phyloP scores from a whole-genome alignment of 805 yeast species.

The Candida incommunis region DNA sequence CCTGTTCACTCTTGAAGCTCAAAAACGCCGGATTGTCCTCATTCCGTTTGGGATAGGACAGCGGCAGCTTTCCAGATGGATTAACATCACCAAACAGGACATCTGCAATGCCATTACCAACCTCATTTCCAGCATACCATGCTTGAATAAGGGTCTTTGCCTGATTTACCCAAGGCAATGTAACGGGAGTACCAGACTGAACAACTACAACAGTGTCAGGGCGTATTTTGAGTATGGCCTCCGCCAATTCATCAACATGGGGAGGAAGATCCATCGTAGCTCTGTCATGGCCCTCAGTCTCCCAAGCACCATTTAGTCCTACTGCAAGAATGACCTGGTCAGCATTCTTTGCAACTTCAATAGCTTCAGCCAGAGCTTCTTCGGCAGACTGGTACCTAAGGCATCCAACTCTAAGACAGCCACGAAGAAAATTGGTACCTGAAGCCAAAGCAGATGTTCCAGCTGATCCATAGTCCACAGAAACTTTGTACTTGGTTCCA shows the following conservation, averaged over 20 bases:
- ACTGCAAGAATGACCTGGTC: constrained; percentile 35
- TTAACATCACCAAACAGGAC: constrained; percentile 42
- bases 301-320: constrained; percentile 39
- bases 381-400: not conserved
- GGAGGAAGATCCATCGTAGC: constrained; percentile 33
- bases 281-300: constrained; percentile 41
- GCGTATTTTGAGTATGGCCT: constrained; percentile 29
- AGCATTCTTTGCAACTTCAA: constrained; percentile 29
- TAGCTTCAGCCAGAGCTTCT: constrained; percentile 25
- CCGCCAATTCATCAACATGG: constrained; percentile 27
- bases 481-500: constrained; percentile 32
- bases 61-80: constrained; percentile 40
- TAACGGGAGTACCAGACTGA: constrained; percentile 44
- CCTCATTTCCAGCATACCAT: constrained; percentile 44
- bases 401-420: not conserved
- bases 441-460: constrained; percentile 19
- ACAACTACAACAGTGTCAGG: constrained; percentile 35
- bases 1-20: constrained; percentile 36
- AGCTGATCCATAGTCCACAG: constrained; percentile 38
- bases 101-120: constrained; percentile 46
- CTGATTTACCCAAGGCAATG: constrained; percentile 35
- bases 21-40: constrained; percentile 43
- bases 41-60: constrained; percentile 35
- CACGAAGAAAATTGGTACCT: not conserved
- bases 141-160: constrained; percentile 36